Evolutionary conservation across 805 yeast species (phyloP).

Genomic region (Ogataea salicorniae): DNA sequence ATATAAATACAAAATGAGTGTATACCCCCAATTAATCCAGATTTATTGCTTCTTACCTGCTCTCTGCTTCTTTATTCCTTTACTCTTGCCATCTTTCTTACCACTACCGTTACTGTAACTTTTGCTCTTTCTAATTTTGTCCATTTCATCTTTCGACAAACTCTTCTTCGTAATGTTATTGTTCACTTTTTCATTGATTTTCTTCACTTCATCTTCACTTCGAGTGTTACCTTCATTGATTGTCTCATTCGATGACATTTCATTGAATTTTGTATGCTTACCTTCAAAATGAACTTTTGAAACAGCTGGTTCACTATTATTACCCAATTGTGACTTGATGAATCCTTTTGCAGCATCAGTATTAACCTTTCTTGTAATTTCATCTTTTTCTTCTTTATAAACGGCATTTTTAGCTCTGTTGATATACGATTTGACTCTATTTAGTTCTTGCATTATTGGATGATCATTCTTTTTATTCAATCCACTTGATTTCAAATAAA

Average conservation of each 20-base stretch:
- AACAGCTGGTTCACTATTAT: constrained; percentile 40
- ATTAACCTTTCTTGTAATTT: constrained; percentile 15
- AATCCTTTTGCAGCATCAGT: constrained; percentile 41
- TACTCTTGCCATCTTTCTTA: not conserved
- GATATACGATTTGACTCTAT: constrained; percentile 65
- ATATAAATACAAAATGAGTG: no score
- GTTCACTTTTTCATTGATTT: not conserved
- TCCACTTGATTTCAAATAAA: constrained; percentile 57
- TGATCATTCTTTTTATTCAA: constrained; percentile 46
- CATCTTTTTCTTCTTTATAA: constrained; percentile 23
- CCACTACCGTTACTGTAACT: no score
- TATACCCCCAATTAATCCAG: no score
- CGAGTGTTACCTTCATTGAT: not conserved
- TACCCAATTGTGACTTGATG: constrained; percentile 20
- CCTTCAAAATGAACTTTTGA: constrained; percentile 48
- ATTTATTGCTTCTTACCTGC: not conserved
- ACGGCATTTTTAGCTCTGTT: constrained; percentile 44
- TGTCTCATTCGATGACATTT: not conserved
- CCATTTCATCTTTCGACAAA: not conserved
- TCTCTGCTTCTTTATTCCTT: not conserved
- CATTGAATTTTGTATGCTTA: constrained; percentile 44
- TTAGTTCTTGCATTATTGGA: constrained; percentile 62
- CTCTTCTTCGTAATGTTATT: not conserved
- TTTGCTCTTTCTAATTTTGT: not conserved
- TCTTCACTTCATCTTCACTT: not conserved